Evolutionary conservation across 2,329 filamentous ascomycete species (phyloP), one percentile per base, ranked within the genome.

Genomic region (Alternaria novae-zelandiae): DNA sequence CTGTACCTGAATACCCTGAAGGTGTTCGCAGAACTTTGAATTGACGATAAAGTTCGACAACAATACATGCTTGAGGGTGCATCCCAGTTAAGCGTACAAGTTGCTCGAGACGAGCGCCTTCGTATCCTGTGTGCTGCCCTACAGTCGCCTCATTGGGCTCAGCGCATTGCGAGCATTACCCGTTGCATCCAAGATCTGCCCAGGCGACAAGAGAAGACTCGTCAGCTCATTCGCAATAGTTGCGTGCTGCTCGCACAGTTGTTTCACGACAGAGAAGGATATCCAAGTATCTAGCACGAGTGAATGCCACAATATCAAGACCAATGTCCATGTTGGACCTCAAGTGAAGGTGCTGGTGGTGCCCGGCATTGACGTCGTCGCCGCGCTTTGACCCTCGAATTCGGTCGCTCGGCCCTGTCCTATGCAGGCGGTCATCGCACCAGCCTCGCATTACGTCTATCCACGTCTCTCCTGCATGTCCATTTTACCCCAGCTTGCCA

Each of bases 371-470:
- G 55, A 62, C 55, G 59, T 62, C 55, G 59, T 61, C 57, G 59
- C 57, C 51, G 59, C 59, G 59, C 59, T 59, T 59, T 53, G 59
- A 59, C 59, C 59, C 59, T 62, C 43, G 51, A 25, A 45, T 56
- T 63, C 61, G 61, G 61, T 50, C 50, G 61, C 57, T 60, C 61
- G 61, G 61, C 50, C 59, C 61, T 55, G 50, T 41, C 44, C 43
- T 45, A 41, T 21, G 60, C 56, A 59, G 45, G 49, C 50, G 45
- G 61, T 60, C 61, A 63, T 63, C 57, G 56, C 50, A 60, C 61
- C 61, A 60, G 56, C 61, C 57, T 59, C 61, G 46, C 61, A 60
- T 63, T 60, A 63, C 61, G 57, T 60, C 61, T 60, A 60, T 60
- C 56, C 50, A 50, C 56, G 44, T 49, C 59, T 53, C 55, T 62